Conservation (phyloP, 192 early-diverging fungal species). For the Backusella liffmaniae region DNA sequence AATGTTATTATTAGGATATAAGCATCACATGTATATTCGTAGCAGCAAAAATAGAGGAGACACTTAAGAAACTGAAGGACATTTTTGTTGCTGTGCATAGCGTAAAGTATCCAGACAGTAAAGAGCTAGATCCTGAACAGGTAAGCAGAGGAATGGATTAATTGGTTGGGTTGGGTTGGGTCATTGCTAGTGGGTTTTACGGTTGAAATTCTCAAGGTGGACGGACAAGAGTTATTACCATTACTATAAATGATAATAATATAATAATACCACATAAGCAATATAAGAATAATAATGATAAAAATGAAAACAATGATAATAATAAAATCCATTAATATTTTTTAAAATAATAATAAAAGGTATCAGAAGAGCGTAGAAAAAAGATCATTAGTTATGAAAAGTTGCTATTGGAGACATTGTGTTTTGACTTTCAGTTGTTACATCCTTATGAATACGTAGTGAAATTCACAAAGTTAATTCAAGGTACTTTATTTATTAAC, state of each 20-base stretch:
- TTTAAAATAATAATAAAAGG: slow-evolving; percentile 32
- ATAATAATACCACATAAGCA: slow-evolving; percentile 14
- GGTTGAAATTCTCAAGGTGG: not conserved
- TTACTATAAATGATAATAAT: not conserved
- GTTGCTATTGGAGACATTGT: slow-evolving; percentile 72
- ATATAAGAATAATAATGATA: too few species aligned
- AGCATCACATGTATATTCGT: slow-evolving; percentile 74
- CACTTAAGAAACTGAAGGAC: slow-evolving; percentile 80
- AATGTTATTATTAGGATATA: slow-evolving; percentile 43
- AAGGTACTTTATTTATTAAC: slow-evolving; percentile 41
- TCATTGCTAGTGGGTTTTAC: not conserved
- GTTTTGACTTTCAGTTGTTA: slow-evolving; percentile 78
- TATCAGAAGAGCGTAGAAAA: slow-evolving; percentile 65
- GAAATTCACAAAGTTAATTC: slow-evolving; percentile 68
- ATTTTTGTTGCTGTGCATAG: slow-evolving; percentile 65
- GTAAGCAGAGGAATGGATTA: slow-evolving; percentile 25
- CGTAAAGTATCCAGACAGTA: slow-evolving; percentile 44
- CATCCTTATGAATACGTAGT: slow-evolving; percentile 71
- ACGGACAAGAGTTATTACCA: not conserved
- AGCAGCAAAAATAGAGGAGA: slow-evolving; percentile 86
- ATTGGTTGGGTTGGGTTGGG: not conserved
- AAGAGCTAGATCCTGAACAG: slow-evolving; percentile 57
- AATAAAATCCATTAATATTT: not conserved
- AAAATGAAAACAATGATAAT: not conserved
- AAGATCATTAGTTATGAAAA: slow-evolving; percentile 67